These are phyloP conservation scores for Zygosaccharomyces gambellarensis DNA, from an alignment of 805 yeast species.

Conservation along the genomic window DNA sequence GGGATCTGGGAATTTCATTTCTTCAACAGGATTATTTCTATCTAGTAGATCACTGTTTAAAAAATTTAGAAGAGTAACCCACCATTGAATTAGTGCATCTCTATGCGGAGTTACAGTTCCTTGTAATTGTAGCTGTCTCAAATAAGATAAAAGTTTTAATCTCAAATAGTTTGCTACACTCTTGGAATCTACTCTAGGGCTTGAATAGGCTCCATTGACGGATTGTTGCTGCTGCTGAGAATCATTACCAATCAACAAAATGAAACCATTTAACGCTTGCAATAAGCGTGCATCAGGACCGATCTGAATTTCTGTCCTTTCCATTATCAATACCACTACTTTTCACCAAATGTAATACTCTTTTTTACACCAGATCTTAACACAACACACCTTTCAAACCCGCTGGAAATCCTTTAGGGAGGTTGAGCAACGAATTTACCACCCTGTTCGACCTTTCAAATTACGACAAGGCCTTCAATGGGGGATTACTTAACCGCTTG, in stretches of 20 bases:
- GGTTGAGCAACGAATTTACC: neutral
- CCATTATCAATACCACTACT: neutral
- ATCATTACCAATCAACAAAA: conserved; percentile 16
- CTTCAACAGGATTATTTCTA: conserved; percentile 1
- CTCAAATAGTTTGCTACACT: conserved; percentile 15
- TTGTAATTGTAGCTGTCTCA: conserved; percentile 13
- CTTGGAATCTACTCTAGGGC: conserved; percentile 6
- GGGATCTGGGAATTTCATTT: conserved; percentile 8
- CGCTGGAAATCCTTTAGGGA: neutral
- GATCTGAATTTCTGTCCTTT: neutral
- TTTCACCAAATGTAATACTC: neutral
- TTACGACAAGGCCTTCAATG: neutral
- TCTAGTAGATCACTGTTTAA: conserved; percentile 18
- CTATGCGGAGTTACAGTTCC: conserved; percentile 7
- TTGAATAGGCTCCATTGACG: neutral
- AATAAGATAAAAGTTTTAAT: conserved; percentile 14
- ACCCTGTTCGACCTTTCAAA: neutral
- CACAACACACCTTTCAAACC: neutral
- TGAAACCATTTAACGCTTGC: conserved; percentile 22
- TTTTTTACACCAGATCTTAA: neutral
- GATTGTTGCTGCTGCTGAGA: conserved; percentile 1
- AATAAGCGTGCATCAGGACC: conserved; percentile 20
- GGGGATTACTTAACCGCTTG: neutral
- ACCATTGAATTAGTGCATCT: conserved; percentile 32
- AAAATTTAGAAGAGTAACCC: conserved; percentile 29